Conservation (phyloP, 1,284 basidiomycete genomes). For the Phaffia rhodozyma region DNA sequence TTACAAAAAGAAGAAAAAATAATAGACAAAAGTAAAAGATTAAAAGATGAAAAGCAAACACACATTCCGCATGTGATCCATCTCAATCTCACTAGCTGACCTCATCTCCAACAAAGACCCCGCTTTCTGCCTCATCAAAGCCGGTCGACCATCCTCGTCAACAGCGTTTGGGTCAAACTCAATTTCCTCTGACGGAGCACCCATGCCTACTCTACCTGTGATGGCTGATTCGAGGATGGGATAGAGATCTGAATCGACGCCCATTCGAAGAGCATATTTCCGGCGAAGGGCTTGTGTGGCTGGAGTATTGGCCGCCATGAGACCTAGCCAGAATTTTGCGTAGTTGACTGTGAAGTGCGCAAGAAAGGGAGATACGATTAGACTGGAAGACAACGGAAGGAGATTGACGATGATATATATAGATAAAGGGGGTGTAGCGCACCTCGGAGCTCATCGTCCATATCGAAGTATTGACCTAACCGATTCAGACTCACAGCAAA, state of each 20-base stretch:
- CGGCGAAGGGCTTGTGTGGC: constrained; percentile 52
- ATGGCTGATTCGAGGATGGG: constrained; percentile 55
- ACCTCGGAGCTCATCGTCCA: constrained; percentile 56
- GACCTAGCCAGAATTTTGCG: constrained; percentile 62
- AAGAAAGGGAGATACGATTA: constrained; percentile 30
- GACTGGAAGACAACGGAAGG: constrained; percentile 39
- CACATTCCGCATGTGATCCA: constrained; percentile 56
- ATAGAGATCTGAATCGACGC: constrained; percentile 70
- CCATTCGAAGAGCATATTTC: constrained; percentile 76
- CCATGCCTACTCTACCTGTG: constrained; percentile 44
- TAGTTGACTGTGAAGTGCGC: constrained; percentile 36
- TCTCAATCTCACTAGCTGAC: constrained; percentile 42
- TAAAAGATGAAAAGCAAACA: constrained; percentile 24
- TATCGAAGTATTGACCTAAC: constrained; percentile 68
- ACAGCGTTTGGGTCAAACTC: neutral
- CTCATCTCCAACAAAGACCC: constrained; percentile 15
- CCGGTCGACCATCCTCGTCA: neutral
- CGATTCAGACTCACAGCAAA: neutral
- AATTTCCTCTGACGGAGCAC: neutral
- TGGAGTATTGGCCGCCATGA: constrained; percentile 60
- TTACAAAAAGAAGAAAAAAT: neutral
- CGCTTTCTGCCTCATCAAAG: constrained; percentile 11
- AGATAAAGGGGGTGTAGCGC: neutral
- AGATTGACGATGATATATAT: constrained; percentile 39
- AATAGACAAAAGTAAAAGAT: neutral